Conservation (phyloP, 2,329 filamentous ascomycete genomes). For the Aspergillus ibericus region DNA sequence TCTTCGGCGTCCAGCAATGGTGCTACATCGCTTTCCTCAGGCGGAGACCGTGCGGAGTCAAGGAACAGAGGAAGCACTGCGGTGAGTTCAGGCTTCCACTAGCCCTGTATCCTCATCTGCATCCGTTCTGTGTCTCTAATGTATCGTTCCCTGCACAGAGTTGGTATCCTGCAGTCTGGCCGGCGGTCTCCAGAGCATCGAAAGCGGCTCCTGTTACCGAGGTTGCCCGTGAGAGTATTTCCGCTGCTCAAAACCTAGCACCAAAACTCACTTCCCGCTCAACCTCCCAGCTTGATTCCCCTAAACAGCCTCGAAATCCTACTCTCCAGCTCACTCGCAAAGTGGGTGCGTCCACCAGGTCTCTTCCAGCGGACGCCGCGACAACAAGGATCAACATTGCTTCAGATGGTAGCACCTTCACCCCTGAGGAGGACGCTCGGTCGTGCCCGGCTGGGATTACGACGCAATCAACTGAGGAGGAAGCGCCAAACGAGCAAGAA, state of each 20-base stretch:
- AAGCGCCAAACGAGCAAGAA: constrained; percentile 15
- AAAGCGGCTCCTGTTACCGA: constrained; percentile 52
- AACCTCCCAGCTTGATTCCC: constrained; percentile 26
- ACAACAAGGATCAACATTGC: constrained; percentile 49
- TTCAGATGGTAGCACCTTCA: constrained; percentile 40
- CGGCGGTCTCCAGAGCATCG: constrained; percentile 34
- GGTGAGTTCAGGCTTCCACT: constrained; percentile 28
- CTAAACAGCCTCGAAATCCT: constrained; percentile 31
- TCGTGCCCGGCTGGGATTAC: constrained; percentile 16
- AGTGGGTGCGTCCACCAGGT: constrained; percentile 42
- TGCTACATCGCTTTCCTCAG: constrained; percentile 15
- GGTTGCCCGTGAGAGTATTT: constrained; percentile 52
- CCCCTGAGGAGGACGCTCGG: constrained; percentile 24
- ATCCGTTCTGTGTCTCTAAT: constrained; percentile 11
- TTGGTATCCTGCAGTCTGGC: constrained; percentile 51
- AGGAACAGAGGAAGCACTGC: constrained; percentile 26
- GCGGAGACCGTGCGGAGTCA: constrained; percentile 26
- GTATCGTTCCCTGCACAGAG: constrained; percentile 24
- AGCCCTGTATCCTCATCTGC: background rate
- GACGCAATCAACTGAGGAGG: constrained; percentile 19
- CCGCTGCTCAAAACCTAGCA: constrained; percentile 41
- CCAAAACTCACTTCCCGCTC: constrained; percentile 37
- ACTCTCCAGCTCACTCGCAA: constrained; percentile 47
- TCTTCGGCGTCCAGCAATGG: constrained; percentile 22
- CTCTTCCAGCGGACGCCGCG: constrained; percentile 46